Base-by-base conservation (phyloP, 2,329 filamentous ascomycete genomes). In the Fusarium acutatum region DNA sequence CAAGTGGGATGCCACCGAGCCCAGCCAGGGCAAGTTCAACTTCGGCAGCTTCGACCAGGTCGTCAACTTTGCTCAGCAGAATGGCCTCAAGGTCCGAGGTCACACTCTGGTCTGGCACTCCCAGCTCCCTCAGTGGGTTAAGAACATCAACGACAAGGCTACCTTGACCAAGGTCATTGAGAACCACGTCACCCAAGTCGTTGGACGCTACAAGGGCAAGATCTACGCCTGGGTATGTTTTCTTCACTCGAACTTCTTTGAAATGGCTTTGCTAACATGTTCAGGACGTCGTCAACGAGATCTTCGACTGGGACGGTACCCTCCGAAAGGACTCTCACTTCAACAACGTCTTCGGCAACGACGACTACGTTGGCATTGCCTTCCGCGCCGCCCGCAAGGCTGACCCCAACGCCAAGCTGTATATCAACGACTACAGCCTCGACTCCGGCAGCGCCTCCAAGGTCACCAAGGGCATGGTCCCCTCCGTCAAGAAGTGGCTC, bases 361-460 rank as follows among this genome's bases (percentile, higher is more conserved):
- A 93, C 82, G 87, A 88, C 80, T 94, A 92, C 77, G 89, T 94
- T 61, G 84, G 85, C 41, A 91, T 93, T 76, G 92, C 92, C 43
- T 94, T 94, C 83, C 85, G 88, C 53, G 89, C 92, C 13, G 92
- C 93, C 28, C 87, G 88, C 59, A 85, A 85, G 17, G 92, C 90
- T 71, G 92, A 94, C 80, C 91, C 92, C 8, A 78, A 82, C 66
- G 91, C 90, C 10, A 92, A 91, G 82, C 85, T 94, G 46, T 95
- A 93, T 84, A 93, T 94, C 83, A 95, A 94, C 82, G 92, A 94
- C 80, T 89, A 87, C 82, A 92, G 92, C 83, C 87, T 93, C 59
- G 91, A 93, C 82, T 84, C 81, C 56, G 86, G 90, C 30, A 86
- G 75, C 71, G 87, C 87, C 77, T 83, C 86, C 73, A 94, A 94